These are phyloP conservation scores for Tolypocladium cylindrosporum DNA, from an alignment of 2,329 filamentous ascomycete genomes.

Conservation along the genomic window DNA sequence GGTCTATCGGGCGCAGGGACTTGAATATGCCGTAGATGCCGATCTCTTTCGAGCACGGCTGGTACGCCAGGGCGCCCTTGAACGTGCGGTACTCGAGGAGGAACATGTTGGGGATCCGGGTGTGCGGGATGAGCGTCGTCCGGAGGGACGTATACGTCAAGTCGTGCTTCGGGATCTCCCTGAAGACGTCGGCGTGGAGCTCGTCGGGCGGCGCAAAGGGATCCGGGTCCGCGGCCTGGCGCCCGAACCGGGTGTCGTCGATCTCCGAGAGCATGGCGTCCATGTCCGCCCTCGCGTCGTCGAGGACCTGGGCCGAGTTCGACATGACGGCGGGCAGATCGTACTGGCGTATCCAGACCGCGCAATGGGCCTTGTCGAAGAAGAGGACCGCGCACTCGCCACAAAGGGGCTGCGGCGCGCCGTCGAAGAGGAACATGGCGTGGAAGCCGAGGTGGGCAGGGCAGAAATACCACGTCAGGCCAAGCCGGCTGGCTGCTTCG, in stretches of 20 bases:
- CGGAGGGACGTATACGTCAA: slow-evolving; percentile 12
- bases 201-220: not conserved
- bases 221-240: not conserved
- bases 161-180: slow-evolving; percentile 13
- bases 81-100: slow-evolving; percentile 18
- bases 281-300: not conserved
- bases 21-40: slow-evolving; percentile 11
- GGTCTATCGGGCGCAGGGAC: slow-evolving; percentile 11
- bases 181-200: not conserved
- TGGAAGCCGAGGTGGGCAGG: slow-evolving; percentile 17
- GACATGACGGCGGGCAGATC: slow-evolving; percentile 9
- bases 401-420: slow-evolving; percentile 16
- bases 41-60: slow-evolving; percentile 17
- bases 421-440: slow-evolving; percentile 9
- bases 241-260: not conserved
- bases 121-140: slow-evolving; percentile 12
- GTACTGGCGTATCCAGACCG: slow-evolving; percentile 10
- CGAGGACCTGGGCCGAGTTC: not conserved
- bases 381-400: slow-evolving; percentile 23
- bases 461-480: slow-evolving; percentile 20
- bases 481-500: slow-evolving; percentile 4
- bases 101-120: slow-evolving; percentile 8
- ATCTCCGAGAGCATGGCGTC: slow-evolving; percentile 2
- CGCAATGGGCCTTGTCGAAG: slow-evolving; percentile 7
- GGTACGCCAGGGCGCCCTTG: slow-evolving; percentile 13